A percentile compares a stretch with the other conserved stretches of the same genome.
phyloP scores from a whole-genome alignment of 768 basidiomycete species.

The Cystofilobasidium ferigula region DNA sequence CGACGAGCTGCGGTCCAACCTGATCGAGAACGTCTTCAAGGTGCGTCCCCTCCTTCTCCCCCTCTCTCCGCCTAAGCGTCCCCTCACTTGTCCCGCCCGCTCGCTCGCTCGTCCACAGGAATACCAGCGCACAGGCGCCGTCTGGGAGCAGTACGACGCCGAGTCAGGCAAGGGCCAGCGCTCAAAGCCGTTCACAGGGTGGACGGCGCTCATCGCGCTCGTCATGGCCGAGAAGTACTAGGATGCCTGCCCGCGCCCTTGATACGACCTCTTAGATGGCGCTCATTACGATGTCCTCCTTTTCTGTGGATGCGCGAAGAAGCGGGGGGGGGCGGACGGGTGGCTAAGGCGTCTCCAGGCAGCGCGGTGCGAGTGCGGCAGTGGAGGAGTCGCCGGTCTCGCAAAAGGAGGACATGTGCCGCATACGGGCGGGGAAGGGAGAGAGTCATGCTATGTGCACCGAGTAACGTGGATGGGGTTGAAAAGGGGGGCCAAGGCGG shows the following conservation, averaged over 20 bases:
- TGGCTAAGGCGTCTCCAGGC: too few species aligned
- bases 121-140: conserved; percentile 82
- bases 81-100: not conserved
- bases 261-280: too few species aligned
- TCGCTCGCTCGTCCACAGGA: conserved; percentile 46
- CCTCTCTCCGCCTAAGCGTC: conserved; percentile 3
- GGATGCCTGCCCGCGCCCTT: not conserved
- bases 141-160: conserved; percentile 95
- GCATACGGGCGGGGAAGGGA: too few species aligned
- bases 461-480: too few species aligned
- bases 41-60: conserved; percentile 34
- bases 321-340: too few species aligned
- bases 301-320: too few species aligned
- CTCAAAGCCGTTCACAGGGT: conserved; percentile 93
- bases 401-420: too few species aligned
- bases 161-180: conserved; percentile 62
- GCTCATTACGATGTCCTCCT: too few species aligned
- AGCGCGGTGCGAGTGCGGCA: too few species aligned
- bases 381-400: too few species aligned
- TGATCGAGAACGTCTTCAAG: conserved; percentile 72
- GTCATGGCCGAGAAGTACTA: conserved; percentile 60
- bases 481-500: too few species aligned
- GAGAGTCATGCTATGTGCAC: too few species aligned
- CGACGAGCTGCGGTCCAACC: conserved; percentile 61
- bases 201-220: conserved; percentile 79